Conservation (phyloP, 768 basidiomycete genomes). For the Leccinum longicurvipes region DNA sequence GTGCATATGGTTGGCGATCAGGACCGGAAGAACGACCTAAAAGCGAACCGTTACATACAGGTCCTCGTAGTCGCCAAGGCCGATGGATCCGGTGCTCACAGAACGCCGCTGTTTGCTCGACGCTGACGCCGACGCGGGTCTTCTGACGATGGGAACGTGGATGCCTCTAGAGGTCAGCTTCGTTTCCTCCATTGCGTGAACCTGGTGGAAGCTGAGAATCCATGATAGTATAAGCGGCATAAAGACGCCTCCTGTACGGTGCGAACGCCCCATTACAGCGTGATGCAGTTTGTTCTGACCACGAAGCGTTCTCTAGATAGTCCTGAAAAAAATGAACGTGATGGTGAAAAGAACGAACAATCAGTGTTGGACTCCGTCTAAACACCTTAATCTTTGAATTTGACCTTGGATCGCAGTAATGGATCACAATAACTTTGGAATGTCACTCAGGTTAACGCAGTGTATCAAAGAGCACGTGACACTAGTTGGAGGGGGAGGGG, state of each 20-base stretch:
- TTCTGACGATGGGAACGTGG: constrained; percentile 23
- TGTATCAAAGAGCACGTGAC: constrained; percentile 10
- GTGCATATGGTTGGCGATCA: neutral
- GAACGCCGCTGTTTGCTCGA: constrained; percentile 7
- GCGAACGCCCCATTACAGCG: constrained; percentile 10
- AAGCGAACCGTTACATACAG: constrained; percentile 41
- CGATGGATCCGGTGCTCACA: constrained; percentile 36
- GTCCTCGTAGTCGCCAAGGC: constrained; percentile 52
- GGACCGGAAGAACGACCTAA: neutral
- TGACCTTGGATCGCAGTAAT: neutral
- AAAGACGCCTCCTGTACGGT: constrained; percentile 5
- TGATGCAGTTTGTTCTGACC: neutral
- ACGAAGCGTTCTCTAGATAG: neutral
- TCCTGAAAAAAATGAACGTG: neutral
- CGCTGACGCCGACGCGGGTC: neutral
- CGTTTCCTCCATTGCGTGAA: neutral
- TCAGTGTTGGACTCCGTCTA: neutral
- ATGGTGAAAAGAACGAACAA: neutral
- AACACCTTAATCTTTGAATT: neutral
- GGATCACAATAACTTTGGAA: constrained; percentile 1
- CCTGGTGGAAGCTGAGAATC: neutral
- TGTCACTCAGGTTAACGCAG: neutral
- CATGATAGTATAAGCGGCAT: constrained; percentile 2
- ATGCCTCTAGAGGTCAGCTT: constrained; percentile 18
- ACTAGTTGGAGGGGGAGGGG: neutral